Conservation (phyloP, 2,329 filamentous ascomycete species). For the Leptographium wingfieldii region DNA sequence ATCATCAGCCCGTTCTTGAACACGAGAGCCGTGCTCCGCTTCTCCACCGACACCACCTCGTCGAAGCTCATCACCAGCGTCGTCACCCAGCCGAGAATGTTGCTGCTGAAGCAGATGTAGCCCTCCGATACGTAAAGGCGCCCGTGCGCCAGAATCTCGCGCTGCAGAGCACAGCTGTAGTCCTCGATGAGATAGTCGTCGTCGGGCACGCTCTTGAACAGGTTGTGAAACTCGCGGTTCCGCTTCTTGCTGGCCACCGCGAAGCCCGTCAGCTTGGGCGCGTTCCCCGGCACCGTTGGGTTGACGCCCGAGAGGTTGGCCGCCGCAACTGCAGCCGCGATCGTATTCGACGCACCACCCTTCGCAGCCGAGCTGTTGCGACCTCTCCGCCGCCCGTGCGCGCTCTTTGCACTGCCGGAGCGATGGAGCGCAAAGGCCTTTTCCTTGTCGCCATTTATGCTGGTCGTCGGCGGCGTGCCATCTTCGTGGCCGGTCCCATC, state of each 20-base stretch:
- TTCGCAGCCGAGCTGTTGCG: conserved; percentile 71
- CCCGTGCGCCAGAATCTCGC: conserved; percentile 89
- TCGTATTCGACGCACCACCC: conserved; percentile 42
- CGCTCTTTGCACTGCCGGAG: conserved; percentile 55
- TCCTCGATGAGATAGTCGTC: conserved; percentile 98
- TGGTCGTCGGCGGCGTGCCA: conserved; percentile 52
- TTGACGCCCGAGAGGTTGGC: conserved; percentile 58
- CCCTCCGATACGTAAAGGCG: conserved; percentile 93
- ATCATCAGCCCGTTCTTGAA: conserved; percentile 98
- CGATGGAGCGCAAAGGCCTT: conserved; percentile 37
- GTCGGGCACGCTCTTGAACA: conserved; percentile 94
- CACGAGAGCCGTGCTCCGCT: conserved; percentile 85
- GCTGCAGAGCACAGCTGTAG: conserved; percentile 90
- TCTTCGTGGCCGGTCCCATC: conserved; percentile 39
- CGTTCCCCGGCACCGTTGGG: conserved; percentile 41
- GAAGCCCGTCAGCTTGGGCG: conserved; percentile 80
- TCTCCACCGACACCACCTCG: conserved; percentile 92
- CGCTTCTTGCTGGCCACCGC: conserved; percentile 92
- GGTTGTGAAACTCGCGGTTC: conserved; percentile 84
- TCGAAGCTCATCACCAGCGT: conserved; percentile 97
- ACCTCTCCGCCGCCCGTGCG: conserved; percentile 49
- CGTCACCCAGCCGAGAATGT: conserved; percentile 96
- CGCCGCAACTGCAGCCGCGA: conserved; percentile 60
- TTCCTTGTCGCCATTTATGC: conserved; percentile 49
- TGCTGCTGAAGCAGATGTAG: conserved; percentile 96